Evolutionary conservation across 225 moss, liverwort and hornwort genomes (phyloP).

Genomic region (Climacium dendroides): DNA sequence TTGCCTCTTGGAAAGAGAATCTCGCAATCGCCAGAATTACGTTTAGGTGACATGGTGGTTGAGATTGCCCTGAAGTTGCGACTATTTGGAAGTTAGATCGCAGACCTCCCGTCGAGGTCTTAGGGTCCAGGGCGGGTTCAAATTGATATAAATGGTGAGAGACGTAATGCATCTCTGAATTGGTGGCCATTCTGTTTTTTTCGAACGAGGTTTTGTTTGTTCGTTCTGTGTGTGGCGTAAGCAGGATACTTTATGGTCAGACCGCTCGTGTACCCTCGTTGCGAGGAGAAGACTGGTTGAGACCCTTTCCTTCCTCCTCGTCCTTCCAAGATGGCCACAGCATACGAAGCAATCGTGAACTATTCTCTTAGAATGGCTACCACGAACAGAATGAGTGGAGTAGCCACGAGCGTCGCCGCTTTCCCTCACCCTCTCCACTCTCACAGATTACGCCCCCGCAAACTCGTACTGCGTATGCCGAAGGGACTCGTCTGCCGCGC

Average conservation of each 20-base stretch:
- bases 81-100: not conserved
- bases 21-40: not conserved
- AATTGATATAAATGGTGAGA: not conserved
- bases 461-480: not conserved
- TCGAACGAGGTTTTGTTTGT: not conserved
- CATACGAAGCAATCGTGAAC: not conserved
- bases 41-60: not conserved
- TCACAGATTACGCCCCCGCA: not conserved
- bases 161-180: not conserved
- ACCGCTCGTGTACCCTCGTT: not conserved
- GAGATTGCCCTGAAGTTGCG: not conserved
- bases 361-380: not conserved
- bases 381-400: not conserved
- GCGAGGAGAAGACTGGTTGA: not conserved
- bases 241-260: constrained; percentile 6
- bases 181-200: not conserved
- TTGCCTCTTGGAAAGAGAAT: not conserved
- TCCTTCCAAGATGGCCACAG: constrained; percentile 7
- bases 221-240: not conserved
- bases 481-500: constrained; percentile 21
- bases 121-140: not conserved
- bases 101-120: not conserved
- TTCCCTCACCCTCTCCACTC: not conserved
- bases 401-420: not conserved
- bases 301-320: not conserved